Conservation (phyloP, 2,329 filamentous ascomycete genomes). For the Penicillium sp. region DNA sequence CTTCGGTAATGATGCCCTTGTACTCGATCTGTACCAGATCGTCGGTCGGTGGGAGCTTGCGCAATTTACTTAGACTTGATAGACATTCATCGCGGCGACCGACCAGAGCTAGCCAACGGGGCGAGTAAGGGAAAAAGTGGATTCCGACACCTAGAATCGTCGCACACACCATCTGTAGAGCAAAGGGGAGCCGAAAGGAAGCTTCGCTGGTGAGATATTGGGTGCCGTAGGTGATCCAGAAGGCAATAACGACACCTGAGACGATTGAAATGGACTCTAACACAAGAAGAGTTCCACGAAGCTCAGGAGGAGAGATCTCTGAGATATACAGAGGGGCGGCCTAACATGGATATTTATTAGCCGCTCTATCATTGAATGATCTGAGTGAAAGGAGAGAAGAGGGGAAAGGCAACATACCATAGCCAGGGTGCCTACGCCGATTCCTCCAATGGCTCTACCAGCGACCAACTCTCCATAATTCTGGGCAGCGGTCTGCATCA, state of each 20-base stretch:
- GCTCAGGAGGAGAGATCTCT: constrained; percentile 48
- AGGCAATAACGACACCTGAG: constrained; percentile 35
- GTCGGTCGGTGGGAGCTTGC: constrained; percentile 55
- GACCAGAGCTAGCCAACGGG: constrained; percentile 59
- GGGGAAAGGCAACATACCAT: constrained; percentile 33
- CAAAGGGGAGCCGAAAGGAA: constrained; percentile 56
- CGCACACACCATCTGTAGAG: constrained; percentile 53
- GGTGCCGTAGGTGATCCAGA: constrained; percentile 54
- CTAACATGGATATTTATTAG: background rate
- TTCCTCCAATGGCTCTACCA: constrained; percentile 46
- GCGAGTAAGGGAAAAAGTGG: constrained; percentile 58
- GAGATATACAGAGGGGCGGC: constrained; percentile 57
- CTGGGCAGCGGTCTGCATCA: constrained; percentile 44
- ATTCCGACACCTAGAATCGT: constrained; percentile 38
- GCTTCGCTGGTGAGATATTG: constrained; percentile 38
- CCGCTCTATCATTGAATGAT: background rate
- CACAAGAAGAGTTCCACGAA: constrained; percentile 32
- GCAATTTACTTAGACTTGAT: constrained; percentile 51
- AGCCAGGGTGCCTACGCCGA: constrained; percentile 44
- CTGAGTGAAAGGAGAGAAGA: background rate
- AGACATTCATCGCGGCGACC: constrained; percentile 50
- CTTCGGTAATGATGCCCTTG: constrained; percentile 56
- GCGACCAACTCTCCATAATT: constrained; percentile 40
- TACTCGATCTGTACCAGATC: constrained; percentile 56
- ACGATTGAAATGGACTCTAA: constrained; percentile 36